Base-by-base conservation (phyloP, 2,329 filamentous ascomycete genomes). In the Fusarium sambucinum region DNA sequence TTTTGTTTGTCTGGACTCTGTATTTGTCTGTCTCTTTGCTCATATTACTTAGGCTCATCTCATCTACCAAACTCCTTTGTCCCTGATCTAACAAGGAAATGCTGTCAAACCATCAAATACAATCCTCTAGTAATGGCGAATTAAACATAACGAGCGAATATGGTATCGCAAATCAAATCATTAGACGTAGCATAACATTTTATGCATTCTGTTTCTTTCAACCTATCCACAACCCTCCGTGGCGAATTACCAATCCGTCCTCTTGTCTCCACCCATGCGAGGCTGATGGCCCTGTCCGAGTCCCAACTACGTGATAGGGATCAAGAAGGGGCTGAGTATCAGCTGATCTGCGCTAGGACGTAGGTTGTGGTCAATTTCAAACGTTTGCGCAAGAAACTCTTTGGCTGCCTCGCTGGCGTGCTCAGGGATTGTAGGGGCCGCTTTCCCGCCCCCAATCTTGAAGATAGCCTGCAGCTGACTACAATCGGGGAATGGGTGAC, bases 401-500 rank as follows among this genome's bases (percentile, higher is more conserved):
- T 90, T 88, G 6, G 94, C 95, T 71, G 97, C 95, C 35, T 90
- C 87, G 74, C 93, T 96, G 14, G 94, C 93, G 72, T 90, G 88
- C 14, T 96, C 93, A 0, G 96, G 96, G 56, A 97, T 92, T 17
- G 93, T 94, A 0, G 96, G 96, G 44, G 92, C 90, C 25, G 94
- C 93, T 78, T 93, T 92, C 70, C 91, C 90, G 69, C 92, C 94
- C 38, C 94, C 94, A 77, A 99, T 98, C 83, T 97, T 97, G 85
- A 99, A 99, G 76, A 99, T 97, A 63, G 96, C 96, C 78, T 99
- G 96, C 67, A 99, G 85, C 80, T 99, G 96, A 63, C 93, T 96
- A 83, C 94, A 97, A 81, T 97, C 95, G 0, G 96, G 96, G 85
- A 97, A 97, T 2, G 96, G 96, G 77, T 98, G 96, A 44, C 89